Conservation (phyloP, 768 basidiomycete genomes). For the Cyathus striatus region DNA sequence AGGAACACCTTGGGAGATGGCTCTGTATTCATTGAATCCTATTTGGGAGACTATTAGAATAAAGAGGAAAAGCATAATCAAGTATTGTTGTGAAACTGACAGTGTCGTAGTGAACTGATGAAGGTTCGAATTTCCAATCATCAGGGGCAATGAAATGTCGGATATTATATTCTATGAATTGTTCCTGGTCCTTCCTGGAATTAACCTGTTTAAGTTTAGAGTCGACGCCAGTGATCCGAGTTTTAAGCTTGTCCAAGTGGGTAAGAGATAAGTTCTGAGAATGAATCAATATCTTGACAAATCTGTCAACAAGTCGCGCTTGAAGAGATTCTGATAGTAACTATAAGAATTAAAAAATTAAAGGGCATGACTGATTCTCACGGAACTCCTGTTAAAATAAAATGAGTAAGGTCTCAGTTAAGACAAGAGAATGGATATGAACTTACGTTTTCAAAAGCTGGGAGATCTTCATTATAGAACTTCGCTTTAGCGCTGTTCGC, state of each 20-base stretch:
- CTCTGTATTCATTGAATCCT: slow-evolving; percentile 64
- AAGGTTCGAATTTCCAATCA: slow-evolving; percentile 77
- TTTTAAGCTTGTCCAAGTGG: slow-evolving; percentile 58
- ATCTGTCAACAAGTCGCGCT: slow-evolving; percentile 50
- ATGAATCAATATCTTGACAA: slow-evolving; percentile 48
- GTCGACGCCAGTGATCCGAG: slow-evolving; percentile 41
- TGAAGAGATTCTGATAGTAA: slow-evolving; percentile 62
- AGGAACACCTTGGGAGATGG: slow-evolving; percentile 69
- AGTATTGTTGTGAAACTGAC: slow-evolving; percentile 28
- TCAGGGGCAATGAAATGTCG: slow-evolving; percentile 57
- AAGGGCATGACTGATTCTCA: slow-evolving; percentile 26
- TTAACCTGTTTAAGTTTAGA: slow-evolving; percentile 47
- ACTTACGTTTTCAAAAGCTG: slow-evolving; percentile 67
- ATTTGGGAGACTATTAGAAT: slow-evolving; percentile 1
- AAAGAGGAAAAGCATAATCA: background rate
- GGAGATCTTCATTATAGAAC: slow-evolving; percentile 69
- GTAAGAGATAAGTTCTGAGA: slow-evolving; percentile 53
- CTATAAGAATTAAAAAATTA: slow-evolving; percentile 25
- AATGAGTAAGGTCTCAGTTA: slow-evolving; percentile 4
- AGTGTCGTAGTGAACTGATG: slow-evolving; percentile 69
- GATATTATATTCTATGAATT: slow-evolving; percentile 71
- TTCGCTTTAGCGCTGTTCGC: slow-evolving; percentile 68
- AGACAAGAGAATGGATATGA: slow-evolving; percentile 4
- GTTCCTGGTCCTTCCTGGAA: slow-evolving; percentile 54
- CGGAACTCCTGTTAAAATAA: slow-evolving; percentile 57